Conservation (phyloP, 768 basidiomycete genomes). For the Collybiopsis luxurians region DNA sequence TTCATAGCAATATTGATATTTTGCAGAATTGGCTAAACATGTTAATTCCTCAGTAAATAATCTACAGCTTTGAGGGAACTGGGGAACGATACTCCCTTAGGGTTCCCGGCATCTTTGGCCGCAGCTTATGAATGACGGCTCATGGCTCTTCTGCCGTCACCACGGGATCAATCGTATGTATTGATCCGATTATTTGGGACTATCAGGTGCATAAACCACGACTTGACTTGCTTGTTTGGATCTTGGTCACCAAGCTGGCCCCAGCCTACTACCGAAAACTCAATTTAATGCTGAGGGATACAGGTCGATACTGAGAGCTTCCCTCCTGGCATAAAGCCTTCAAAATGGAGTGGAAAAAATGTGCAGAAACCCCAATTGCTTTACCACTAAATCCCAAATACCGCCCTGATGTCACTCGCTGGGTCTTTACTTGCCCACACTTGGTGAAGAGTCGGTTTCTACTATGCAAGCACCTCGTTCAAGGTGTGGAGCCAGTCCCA, state of each 20-base stretch:
- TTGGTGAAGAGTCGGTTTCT: constrained; percentile 22
- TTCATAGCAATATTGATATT: too few species aligned
- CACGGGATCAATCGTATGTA: too few species aligned
- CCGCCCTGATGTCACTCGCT: constrained; percentile 15
- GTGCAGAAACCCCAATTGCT: constrained; percentile 17
- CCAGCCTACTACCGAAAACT: constrained; percentile 26
- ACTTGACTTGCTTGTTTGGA: constrained; percentile 30
- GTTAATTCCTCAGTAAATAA: too few species aligned
- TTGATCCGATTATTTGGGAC: too few species aligned
- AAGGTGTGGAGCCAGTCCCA: constrained; percentile 16
- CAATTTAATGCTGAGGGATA: constrained; percentile 16
- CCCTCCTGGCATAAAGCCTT: constrained; percentile 23
- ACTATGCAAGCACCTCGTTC: constrained; percentile 26
- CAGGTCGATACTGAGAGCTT: constrained; percentile 18
- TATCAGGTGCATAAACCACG: constrained; percentile 27
- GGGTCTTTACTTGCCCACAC: constrained; percentile 23
- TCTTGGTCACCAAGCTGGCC: constrained; percentile 27
- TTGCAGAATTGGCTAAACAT: too few species aligned
- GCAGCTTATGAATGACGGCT: too few species aligned
- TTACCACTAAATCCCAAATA: constrained; percentile 23
- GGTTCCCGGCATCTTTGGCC: too few species aligned
- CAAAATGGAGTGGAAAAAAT: constrained; percentile 18
- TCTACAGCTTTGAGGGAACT: too few species aligned
- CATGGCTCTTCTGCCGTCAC: too few species aligned
- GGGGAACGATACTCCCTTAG: too few species aligned